Evolutionary conservation across 2,329 filamentous ascomycete genomes (phyloP), one percentile per base, ranked within the genome.

Genomic region (Aspergillus hiratsukae): DNA sequence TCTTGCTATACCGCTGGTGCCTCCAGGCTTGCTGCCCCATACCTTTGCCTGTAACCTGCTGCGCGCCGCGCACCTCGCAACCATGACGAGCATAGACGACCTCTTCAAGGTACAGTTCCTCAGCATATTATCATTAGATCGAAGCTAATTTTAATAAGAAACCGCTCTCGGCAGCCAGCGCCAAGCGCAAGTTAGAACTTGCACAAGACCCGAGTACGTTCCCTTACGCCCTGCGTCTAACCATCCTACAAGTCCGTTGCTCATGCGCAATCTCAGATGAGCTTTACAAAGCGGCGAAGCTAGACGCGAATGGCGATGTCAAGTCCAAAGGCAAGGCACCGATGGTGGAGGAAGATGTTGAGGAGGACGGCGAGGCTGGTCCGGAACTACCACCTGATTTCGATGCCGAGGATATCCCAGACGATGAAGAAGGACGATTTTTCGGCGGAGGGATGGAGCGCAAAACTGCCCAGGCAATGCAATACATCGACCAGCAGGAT

Each of bases 401-500:
- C 27, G 81, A 80, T 53, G 76, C 81, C 37, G 83, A 82, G 51
- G 81, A 84, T 49, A 78, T 82, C 75, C 78, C 72, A 8, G 89
- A 93, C 63, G 92, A 96, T 65, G 91, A 96, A 53, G 94, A 96
- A 61, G 94, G 93, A 1, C 87, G 94, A 10, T 99, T 99, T 78
- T 99, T 97, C 66, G 94, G 93, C 46, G 90, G 91, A 53, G 94
- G 94, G 35, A 88, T 99, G 65, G 90, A 88, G 27, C 82, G 87
- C 56, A 83, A 90, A 63, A 91, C 95, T 62, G 87, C 86, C 2
- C 84, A 91, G 64, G 90, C 94, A 21, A 82, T 99, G 67, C 89
- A 97, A 74, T 97, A 88, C 69, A 85, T 99, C 60, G 91, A 97
- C 60, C 79, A 83, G 56, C 81, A 84, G 62, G 85, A 87, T 52